Base-by-base conservation (phyloP, 768 basidiomycete species). In the Lactarius evosmus region DNA sequence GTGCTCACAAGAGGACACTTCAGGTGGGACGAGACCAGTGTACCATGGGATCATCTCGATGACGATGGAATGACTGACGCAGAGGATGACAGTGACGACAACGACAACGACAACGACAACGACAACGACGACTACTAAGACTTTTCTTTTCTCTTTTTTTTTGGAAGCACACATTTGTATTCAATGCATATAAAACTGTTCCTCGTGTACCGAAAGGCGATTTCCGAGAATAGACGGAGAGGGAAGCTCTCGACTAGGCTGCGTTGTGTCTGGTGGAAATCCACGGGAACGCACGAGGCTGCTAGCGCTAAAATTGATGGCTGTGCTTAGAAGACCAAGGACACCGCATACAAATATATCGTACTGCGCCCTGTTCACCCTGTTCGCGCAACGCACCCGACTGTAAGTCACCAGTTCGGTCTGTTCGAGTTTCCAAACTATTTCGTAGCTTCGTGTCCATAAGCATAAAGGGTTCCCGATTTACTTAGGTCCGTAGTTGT, bases 11-110 rank as follows among this genome's bases (percentile, higher is more conserved):
- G 8, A 27, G 22, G 62, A 14, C 11, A 38, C 40, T n/a, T 27
- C n/a, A 65, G 63, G 30, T 65, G 63, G 63, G 36, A 33, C 4
- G 59, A 65, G 16, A 14, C 63, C 3, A 36, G 40, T 12, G 58
- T 65, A 22, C 63, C 63, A 2, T 60, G 63, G 63, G 36, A 60
- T 7, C 7, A 49, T 30, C 59, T 65, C 36, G 41, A 65, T 29
- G 63, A 65, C 0, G 63, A 65, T 27, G 58, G 59, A 7, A 25
- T 36, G 34, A 50, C 58, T 14, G 63, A 64, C 19, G 44, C 54
- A 33, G 63, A 60, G 55, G 53, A 46, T 11, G 52, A 46, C 22
- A 25, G 17, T 51, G 38, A 58, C 22, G 25, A 36, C 9, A 46
- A 50, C 29, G 5, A 29, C 25, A 41, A 56, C 12, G 33, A 49